These are phyloP conservation scores for Guyanaporus albipodus DNA, from an alignment of 768 basidiomycete species.

Conservation along the genomic window DNA sequence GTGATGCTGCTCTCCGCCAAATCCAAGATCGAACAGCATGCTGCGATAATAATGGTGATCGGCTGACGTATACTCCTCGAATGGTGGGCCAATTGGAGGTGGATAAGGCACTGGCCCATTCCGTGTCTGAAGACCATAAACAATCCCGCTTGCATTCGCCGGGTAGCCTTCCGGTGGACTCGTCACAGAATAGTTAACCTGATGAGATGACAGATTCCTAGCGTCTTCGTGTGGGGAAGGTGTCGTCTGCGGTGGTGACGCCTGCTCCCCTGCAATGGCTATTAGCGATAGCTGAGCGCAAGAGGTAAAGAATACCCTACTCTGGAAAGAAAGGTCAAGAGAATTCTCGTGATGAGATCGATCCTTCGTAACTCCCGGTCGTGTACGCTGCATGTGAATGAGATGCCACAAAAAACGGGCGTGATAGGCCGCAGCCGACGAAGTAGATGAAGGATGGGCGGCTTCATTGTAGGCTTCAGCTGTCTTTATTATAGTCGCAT, in stretches of 20 bases:
- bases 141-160: constrained; percentile 6
- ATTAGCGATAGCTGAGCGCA: constrained; percentile 8
- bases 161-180: constrained; percentile 20
- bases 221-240: constrained; percentile 20
- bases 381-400: constrained; percentile 55
- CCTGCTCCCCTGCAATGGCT: constrained; percentile 17
- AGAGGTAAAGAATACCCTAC: constrained; percentile 31
- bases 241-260: constrained; percentile 20
- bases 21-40: constrained; percentile 73
- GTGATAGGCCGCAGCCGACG: constrained; percentile 69
- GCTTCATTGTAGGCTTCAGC: constrained; percentile 79
- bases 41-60: constrained; percentile 70
- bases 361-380: constrained; percentile 38
- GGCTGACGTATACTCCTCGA: constrained; percentile 34
- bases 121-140: constrained; percentile 15
- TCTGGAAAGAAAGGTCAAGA: constrained; percentile 55
- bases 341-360: constrained; percentile 39
- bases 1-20: constrained; percentile 41
- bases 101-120: constrained; percentile 16
- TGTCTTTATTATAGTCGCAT: constrained; percentile 59
- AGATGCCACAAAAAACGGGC: constrained; percentile 74
- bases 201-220: constrained; percentile 10
- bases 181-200: constrained; percentile 14
- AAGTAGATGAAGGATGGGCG: constrained; percentile 54
- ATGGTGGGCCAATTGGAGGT: constrained; percentile 33